Base-by-base conservation (phyloP, 2,329 filamentous ascomycete genomes). In the Scorias spongiosa region DNA sequence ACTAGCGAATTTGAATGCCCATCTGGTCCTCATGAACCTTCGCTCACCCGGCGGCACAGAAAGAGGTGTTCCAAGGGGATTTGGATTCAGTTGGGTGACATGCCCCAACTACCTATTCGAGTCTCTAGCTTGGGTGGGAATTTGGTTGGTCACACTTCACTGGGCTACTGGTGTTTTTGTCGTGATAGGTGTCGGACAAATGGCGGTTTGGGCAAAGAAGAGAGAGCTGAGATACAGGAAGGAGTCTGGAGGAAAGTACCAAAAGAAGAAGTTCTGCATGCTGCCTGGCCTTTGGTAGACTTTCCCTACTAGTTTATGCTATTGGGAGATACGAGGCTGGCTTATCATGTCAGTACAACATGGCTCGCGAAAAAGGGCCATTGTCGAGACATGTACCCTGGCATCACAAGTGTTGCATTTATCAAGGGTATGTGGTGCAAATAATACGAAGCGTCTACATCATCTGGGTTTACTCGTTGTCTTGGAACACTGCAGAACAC, bases 61-160 rank as follows among this genome's bases (percentile, higher is more conserved):
- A 61, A 76, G 89, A 47, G 87, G 86, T 54, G 93, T 98, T 50
- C 91, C 91, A 1, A 70, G 70, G 45, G 91, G 91, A 20, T 77
- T 89, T 46, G 85, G 88, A 28, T 96, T 95, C 64, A 71, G 69
- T 50, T 66, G 84, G 30, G 89, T 98, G 42, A 98, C 91, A 10
- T 93, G 88, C 68, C 91, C 91, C 37, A 98, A 98, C 69, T 98
- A 98, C 70, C 77, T 93, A 69, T 96, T 93, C 54, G 91, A 98
- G 61, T 72, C 84, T 6, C 63, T 93, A 32, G 78, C 88, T 1
- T 98, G 91, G 91, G 54, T 84, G 28, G 88, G 87, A 20, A 72
- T 96, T 44, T 80, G 83, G 53, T 60, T 93, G 38, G 75, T 89
- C 43, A 87, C 79, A 54, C 80, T 84, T 56, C 88, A 81, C 66